A percentile compares a stretch with the other conserved stretches of the same genome.
Evolutionary conservation across 2,329 filamentous ascomycete genomes (phyloP).

Genomic region (Claviceps citrina): DNA sequence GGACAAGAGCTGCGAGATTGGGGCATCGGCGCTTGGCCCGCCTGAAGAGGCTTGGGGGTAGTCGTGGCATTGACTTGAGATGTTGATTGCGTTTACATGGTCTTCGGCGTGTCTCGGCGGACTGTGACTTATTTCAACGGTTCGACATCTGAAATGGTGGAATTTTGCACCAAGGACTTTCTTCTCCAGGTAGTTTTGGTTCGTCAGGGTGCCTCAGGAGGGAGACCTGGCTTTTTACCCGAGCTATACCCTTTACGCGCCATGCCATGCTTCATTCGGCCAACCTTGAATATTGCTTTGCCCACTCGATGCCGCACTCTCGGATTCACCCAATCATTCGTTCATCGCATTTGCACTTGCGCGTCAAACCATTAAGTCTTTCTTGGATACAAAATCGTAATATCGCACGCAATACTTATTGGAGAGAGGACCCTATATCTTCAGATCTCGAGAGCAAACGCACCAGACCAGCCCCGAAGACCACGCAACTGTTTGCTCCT

Average conservation of each 20-base stretch:
- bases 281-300: neutral
- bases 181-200: neutral
- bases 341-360: neutral
- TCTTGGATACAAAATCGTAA: conserved; percentile 1
- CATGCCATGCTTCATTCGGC: neutral
- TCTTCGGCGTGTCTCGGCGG: neutral
- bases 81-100: neutral
- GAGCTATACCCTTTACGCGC: conserved; percentile 15
- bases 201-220: neutral
- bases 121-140: neutral
- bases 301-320: neutral
- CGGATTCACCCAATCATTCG: neutral
- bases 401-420: neutral
- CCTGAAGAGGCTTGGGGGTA: conserved; percentile 41
- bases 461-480: neutral
- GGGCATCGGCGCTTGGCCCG: conserved; percentile 38
- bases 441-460: neutral
- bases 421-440: no score
- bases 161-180: no score
- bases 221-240: conserved; percentile 11
- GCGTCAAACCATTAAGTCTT: neutral
- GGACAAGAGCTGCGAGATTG: conserved; percentile 45
- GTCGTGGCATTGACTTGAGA: conserved; percentile 39
- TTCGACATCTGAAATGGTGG: no score
- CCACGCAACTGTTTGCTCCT: neutral